Conservation (phyloP, 1,284 basidiomycete genomes). For the Fomitopsis schrenkii region DNA sequence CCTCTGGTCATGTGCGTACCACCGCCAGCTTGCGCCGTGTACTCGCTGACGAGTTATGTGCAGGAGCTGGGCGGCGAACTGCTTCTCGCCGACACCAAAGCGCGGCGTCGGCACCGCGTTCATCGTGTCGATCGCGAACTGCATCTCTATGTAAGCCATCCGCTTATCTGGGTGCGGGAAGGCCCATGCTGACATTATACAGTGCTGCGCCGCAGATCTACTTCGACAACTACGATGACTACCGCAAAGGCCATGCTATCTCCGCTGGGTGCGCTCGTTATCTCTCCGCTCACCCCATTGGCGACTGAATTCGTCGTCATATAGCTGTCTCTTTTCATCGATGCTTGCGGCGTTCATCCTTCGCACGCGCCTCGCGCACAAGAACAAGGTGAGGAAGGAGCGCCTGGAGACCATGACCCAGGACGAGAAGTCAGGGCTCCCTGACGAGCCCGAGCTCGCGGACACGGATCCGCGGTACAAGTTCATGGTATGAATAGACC, state of each 20-base stretch:
- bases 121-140: slow-evolving; percentile 53
- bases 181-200: neutral
- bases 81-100: slow-evolving; percentile 53
- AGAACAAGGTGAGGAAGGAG: slow-evolving; percentile 35
- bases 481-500: slow-evolving; percentile 27
- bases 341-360: slow-evolving; percentile 37
- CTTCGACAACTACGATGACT: slow-evolving; percentile 46
- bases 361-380: slow-evolving; percentile 34
- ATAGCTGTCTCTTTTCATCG: slow-evolving; percentile 39
- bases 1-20: slow-evolving; percentile 48
- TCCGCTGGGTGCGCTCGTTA: slow-evolving; percentile 38
- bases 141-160: slow-evolving; percentile 45
- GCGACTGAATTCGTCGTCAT: neutral
- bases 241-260: slow-evolving; percentile 49
- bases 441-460: slow-evolving; percentile 34
- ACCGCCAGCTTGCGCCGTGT: neutral
- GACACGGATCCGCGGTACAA: slow-evolving; percentile 46
- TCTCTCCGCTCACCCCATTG: neutral
- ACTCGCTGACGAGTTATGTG: neutral
- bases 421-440: slow-evolving; percentile 25
- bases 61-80: slow-evolving; percentile 57
- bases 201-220: slow-evolving; percentile 58
- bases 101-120: slow-evolving; percentile 56
- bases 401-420: slow-evolving; percentile 21
- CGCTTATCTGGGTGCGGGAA: too few species aligned